Evolutionary conservation across 345 rosid genomes (phyloP).

Genomic region (Triadica sebifera): DNA sequence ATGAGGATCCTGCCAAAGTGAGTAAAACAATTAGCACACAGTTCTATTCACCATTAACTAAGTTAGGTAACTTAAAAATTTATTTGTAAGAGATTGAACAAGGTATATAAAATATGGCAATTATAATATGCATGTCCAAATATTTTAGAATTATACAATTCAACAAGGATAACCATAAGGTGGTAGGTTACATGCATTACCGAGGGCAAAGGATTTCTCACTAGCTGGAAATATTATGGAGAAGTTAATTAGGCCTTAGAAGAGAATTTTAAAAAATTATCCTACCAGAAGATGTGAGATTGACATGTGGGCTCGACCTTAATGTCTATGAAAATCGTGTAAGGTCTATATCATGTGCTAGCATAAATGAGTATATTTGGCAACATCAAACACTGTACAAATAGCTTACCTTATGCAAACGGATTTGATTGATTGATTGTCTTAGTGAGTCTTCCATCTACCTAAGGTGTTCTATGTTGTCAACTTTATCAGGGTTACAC

Average conservation of each 20-base stretch:
- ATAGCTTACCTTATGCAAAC: constrained; percentile 50
- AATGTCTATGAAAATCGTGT: not conserved
- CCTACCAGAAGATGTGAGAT: not conserved
- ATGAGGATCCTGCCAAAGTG: not conserved
- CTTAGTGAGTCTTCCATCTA: constrained; percentile 77
- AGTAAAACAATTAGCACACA: not conserved
- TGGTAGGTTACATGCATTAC: not conserved
- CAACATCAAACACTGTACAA: not conserved
- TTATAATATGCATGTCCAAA: not conserved
- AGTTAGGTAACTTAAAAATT: not conserved
- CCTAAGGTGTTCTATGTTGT: constrained; percentile 55
- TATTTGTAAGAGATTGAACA: not conserved
- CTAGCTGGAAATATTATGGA: not conserved
- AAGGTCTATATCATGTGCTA: constrained; percentile 1
- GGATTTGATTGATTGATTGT: constrained; percentile 56
- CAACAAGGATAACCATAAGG: not conserved
- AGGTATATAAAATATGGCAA: too few relatives aligned
- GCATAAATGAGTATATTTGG: not conserved
- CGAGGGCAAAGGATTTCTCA: not conserved
- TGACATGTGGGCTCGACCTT: not conserved
- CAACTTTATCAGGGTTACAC: constrained; percentile 65
- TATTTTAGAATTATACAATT: not conserved
- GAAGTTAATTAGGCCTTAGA: too few relatives aligned
- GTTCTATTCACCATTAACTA: not conserved
- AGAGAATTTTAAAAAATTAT: not conserved